Percentiles rank a stretch among this genome's conserved stretches.
Evolutionary conservation across 2,329 filamentous ascomycete genomes (phyloP).

Genomic region (Pyrenochaeta sp.): DNA sequence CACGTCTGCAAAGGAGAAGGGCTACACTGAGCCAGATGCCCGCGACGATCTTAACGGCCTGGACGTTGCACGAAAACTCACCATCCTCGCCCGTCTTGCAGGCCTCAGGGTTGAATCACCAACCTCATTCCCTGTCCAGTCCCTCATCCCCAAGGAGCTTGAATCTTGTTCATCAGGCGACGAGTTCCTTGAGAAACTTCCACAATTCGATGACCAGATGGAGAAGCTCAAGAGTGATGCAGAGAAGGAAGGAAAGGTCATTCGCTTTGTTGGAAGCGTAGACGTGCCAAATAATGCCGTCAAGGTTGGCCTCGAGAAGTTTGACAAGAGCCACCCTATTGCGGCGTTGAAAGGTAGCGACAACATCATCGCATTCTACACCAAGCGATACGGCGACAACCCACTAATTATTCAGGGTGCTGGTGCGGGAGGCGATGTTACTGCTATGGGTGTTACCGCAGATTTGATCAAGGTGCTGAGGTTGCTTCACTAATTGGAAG

Average conservation of each 20-base stretch:
- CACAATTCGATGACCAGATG: conserved; percentile 88
- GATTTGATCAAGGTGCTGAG: conserved; percentile 90
- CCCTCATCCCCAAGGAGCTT: conserved; percentile 86
- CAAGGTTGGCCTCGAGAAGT: conserved; percentile 89
- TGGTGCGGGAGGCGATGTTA: conserved; percentile 92
- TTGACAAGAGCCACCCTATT: conserved; percentile 85
- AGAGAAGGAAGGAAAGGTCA: conserved; percentile 85
- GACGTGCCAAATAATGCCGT: conserved; percentile 82
- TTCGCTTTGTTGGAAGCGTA: conserved; percentile 92
- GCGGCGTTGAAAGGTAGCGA: conserved; percentile 95
- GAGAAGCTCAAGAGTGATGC: conserved; percentile 85
- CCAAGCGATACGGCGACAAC: conserved; percentile 88
- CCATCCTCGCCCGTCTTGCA: conserved; percentile 86
- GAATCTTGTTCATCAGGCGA: conserved; percentile 78
- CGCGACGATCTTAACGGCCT: conserved; percentile 86
- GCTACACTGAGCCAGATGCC: conserved; percentile 90
- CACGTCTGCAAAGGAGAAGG: conserved; percentile 87
- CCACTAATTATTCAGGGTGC: conserved; percentile 94
- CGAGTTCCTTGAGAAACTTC: conserved; percentile 83
- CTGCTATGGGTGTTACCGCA: conserved; percentile 95
- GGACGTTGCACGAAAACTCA: conserved; percentile 94
- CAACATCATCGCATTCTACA: conserved; percentile 99
- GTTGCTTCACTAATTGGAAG: conserved; percentile 62
- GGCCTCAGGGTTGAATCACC: conserved; percentile 84
- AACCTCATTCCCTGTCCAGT: conserved; percentile 91